Base-by-base conservation (phyloP, 352 stramenopile genomes). In the Globisporangium viniferum region DNA sequence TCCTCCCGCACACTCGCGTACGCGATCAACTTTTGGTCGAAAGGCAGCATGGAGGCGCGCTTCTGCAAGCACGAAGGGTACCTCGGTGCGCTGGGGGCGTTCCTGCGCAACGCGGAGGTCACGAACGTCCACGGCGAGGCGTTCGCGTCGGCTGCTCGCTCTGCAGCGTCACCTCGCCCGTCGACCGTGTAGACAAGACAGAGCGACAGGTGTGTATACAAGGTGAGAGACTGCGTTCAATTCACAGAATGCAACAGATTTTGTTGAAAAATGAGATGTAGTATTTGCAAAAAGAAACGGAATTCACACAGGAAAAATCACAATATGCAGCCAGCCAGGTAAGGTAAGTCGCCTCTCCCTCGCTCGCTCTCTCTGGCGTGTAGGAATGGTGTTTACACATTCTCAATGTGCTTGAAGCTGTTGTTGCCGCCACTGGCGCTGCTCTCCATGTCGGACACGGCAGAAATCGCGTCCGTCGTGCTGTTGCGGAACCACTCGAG, bases 21-120 rank as follows among this genome's bases (percentile, higher is more conserved):
- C 68, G 94, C 96, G 44, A 99, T 99, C 76, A 92, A 99, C 67
- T 99, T 99, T 80, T 99, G 98, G 98, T 99, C 94, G 31, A 96
- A 97, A 61, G 97, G 97, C 56, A 73, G 76, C 27, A 97, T 96
- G 78, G 83, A 97, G 64, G 92, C 92, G 10, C 85, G 93, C 18
- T 99, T 99, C 70, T 97, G 97, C 70, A 94, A 97, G 74, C 97
- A 99, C 72, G 97, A 99, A 85, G 98, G 98, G 0, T 99, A 99
- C 76, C 94, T 99, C 54, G 98, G 98, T 6, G 97, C 98, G 18
- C 76, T 99, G 3, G 98, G 98, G 12, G 96, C 98, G 20, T 99
- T 99, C 79, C 80, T 99, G 66, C 82, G 82, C 44, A 90, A 96
- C 22, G 86, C 87, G 10, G 80, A 92, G 59, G 80, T 79, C 60